Percentiles rank a stretch among this genome's conserved stretches.
These are phyloP conservation scores for Protomyces inouyei DNA, from an alignment of 1,139 yeast species.

Conservation along the genomic window DNA sequence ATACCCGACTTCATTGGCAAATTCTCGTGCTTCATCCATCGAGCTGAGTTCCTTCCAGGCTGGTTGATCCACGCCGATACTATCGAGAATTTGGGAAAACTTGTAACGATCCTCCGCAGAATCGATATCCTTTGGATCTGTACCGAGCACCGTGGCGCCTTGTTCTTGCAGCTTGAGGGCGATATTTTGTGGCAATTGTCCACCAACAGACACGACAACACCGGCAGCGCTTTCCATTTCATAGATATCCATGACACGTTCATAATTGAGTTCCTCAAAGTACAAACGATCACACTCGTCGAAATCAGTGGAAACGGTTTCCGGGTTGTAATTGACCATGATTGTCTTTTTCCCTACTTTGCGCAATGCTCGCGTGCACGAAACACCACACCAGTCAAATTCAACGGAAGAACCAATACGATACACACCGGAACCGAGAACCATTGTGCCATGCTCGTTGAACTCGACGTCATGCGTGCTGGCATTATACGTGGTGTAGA, in stretches of 20 bases:
- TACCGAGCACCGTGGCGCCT: slow-evolving; percentile 87
- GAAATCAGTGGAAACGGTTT: slow-evolving; percentile 95
- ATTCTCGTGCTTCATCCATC: slow-evolving; percentile 72
- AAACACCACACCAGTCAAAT: slow-evolving; percentile 99
- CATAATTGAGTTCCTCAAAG: slow-evolving; percentile 90
- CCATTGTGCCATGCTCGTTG: slow-evolving; percentile 87
- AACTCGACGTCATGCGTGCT: slow-evolving; percentile 76
- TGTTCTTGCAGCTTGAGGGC: slow-evolving; percentile 77
- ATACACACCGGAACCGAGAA: slow-evolving; percentile 96
- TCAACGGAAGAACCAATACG: slow-evolving; percentile 98
- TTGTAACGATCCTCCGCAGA: slow-evolving; percentile 98
- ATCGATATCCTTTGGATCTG: slow-evolving; percentile 91
- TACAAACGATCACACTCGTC: slow-evolving; percentile 97
- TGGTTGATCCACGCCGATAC: slow-evolving; percentile 91
- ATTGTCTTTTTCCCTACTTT: slow-evolving; percentile 81
- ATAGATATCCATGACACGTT: slow-evolving; percentile 94
- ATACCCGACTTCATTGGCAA: slow-evolving; percentile 82
- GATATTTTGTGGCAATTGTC: slow-evolving; percentile 95
- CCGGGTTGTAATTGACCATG: slow-evolving; percentile 97
- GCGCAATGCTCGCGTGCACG: slow-evolving; percentile 91
- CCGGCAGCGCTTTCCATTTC: slow-evolving; percentile 87
- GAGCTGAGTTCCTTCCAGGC: slow-evolving; percentile 95
- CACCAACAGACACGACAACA: slow-evolving; percentile 94
- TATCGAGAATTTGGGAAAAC: slow-evolving; percentile 88
- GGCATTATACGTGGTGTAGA: slow-evolving; percentile 94